Evolutionary conservation across 140 eudicot genomes (phyloP), one percentile per base, ranked within the genome.

Genomic region (Stevia rebaudiana): DNA sequence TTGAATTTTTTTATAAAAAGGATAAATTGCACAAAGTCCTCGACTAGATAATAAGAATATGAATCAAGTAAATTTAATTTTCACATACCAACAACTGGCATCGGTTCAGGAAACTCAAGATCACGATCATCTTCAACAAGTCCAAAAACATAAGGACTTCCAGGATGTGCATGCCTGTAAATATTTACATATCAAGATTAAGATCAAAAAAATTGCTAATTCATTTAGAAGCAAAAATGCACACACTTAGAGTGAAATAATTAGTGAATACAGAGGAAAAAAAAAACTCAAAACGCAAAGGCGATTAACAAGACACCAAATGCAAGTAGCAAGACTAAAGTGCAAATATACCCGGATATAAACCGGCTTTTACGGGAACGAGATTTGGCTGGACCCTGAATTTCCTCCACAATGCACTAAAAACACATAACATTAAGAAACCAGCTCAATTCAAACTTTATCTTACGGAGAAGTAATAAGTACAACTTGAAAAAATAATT

Each of bases 341-440:
- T 23, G 28, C 17, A 53, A 75, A 60, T 44, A 24, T 83, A 92
- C 98, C 99, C 99, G 9, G 99, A 88, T 77, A 88, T 94, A 76
- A 94, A 94, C 57, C 97, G 97, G 21, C 83, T 87, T 82, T 94
- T 94, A 43, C 97, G 87, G 28, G 95, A 58, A 61, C 99, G 97
- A 33, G 95, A 86, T 78, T 94, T 97, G 68, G 90, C 70, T 61
- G 97, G 99, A 73, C 95, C 97, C 78, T 88, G 99, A 69, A 94
- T 78, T 94, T 94, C 99, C 83, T 94, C 99, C 70, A 88, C 97
- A 49, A 88, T 82, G 79, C 97, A 88, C 99, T 94, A 56, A 69
- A 66, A 63, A 33, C 17, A 66, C 57, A 69, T 56, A 39, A 21
- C 22, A 56, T 56, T 15, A 46, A 48, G 9, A 41, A 50, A 55